Base-by-base conservation (phyloP, 768 basidiomycete genomes). In the Piloderma croceum region DNA sequence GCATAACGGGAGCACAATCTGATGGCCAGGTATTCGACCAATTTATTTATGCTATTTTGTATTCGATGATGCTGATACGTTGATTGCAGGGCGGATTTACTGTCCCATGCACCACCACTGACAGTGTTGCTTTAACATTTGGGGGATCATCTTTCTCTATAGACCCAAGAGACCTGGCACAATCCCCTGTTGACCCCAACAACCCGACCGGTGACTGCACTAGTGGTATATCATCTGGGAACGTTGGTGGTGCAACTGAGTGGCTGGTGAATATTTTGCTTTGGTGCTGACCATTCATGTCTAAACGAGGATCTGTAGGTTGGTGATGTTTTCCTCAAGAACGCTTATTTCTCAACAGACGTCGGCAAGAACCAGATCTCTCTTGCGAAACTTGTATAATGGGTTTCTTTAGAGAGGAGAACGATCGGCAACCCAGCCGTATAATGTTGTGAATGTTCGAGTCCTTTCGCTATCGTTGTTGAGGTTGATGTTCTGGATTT, bases 311-410 rank as follows among this genome's bases (percentile, higher is more conserved):
- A 13, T 22, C 55, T 57, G 64, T 52, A 73, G 40, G 66, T 82
- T 24, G 83, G 83, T 21, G 86, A 82, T 48, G 79, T 79, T 19
- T 86, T 85, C 68, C 63, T 85, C 53, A 86, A 86, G 73, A 87
- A 83, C 50, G 82, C 70, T 1, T 84, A 83, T 56, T 80, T 81
- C 57, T 81, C 81, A 5, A 79, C 75, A 9, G 66, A 87, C 47
- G 74, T 76, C 11, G 57, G 45, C 9, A 69, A 70, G 49, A 81
- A 84, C 55, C 63, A 70, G 29, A 65, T 85, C 23, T 76, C 70
- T 19, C 68, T 85, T 44, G 81, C 81, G 18, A 69, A 74, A 51
- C 66, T 77, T 39, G 62, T 65, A 9, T 70, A 57, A 46, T 4
- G 7, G 20, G 34, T 9, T 18, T 35, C 10, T 29, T n/a, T n/a